Base-by-base conservation (phyloP, 441 rosid genomes). In the Aleurites moluccanus region DNA sequence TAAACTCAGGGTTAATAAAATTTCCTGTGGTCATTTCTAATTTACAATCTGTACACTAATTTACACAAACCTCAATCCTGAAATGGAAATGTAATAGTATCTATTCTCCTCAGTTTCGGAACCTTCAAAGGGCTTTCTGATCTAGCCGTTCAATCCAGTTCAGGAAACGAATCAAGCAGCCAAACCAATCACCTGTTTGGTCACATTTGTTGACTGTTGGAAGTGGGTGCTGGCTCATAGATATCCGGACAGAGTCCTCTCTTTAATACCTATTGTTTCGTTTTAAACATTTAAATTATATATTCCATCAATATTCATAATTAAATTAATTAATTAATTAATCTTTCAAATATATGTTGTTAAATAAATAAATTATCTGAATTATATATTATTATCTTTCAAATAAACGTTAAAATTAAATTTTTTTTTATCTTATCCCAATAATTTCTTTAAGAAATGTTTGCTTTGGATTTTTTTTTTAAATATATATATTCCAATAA, bases 111-210 rank as follows among this genome's bases (percentile, higher is more conserved):
- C n/a, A n/a, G 66, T 59, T 50, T 69, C 53, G 10, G 42, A 42
- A 70, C 40, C 68, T 79, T 90, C 83, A 92, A 33, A 95, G 88
- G n/a, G 98, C 98, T 81, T 88, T 92, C 77, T 95, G 98, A 85
- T 92, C 98, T 11, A 89, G 86, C 67, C 99, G 89, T 75, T 95
- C 99, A 30, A 92, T 95, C 99, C 97, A 95, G 84, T 95, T 95
- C 66, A 95, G 85, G 86, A 98, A 95, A 56, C 97, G 93, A 78
- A 95, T 84, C 85, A 95, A 81, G 91, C 98, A 91, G 79, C 79
- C 90, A 82, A 93, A 93, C 99, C 98, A 95, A 75, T 95, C 98
- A 47, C 98, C 97, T 2, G 98, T 95, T 83, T 95, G 98, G 79
- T 93, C 98, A 14, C 83, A 82, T 81, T 95, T 95, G 88, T 93